A percentile compares a stretch with the other conserved stretches of the same genome.
phyloP scores from a whole-genome alignment of 2,329 filamentous ascomycete genomes.

The Fusarium robinianum region DNA sequence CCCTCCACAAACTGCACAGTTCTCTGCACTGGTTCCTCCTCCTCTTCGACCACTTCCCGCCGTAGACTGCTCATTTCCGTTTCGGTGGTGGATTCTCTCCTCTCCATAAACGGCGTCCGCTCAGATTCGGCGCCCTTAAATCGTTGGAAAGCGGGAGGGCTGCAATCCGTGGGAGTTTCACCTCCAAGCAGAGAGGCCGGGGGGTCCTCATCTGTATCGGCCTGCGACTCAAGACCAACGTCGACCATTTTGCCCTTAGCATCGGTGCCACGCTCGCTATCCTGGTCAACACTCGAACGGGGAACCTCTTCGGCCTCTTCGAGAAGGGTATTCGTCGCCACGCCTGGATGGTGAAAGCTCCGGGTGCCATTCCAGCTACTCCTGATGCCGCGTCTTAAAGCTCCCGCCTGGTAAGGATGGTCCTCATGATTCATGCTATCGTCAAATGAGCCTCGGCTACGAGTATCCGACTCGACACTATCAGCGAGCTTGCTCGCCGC shows the following conservation, averaged over 20 bases:
- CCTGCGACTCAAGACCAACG: slow-evolving; percentile 75
- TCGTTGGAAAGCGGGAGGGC: slow-evolving; percentile 65
- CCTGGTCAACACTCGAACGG: slow-evolving; percentile 40
- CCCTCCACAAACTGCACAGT: slow-evolving; percentile 61
- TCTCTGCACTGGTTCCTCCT: slow-evolving; percentile 43
- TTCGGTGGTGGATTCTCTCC: slow-evolving; percentile 50
- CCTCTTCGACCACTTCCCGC: slow-evolving; percentile 45
- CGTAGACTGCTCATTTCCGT: slow-evolving; percentile 50
- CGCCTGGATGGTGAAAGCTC: slow-evolving; percentile 42
- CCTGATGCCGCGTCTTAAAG: slow-evolving; percentile 58
- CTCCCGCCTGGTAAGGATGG: slow-evolving; percentile 51
- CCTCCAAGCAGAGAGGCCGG: slow-evolving; percentile 61
- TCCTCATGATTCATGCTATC: slow-evolving; percentile 39
- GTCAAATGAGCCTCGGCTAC: slow-evolving; percentile 46
- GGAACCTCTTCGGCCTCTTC: slow-evolving; percentile 51
- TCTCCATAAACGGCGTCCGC: slow-evolving; percentile 46
- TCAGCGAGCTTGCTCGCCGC: slow-evolving; percentile 82
- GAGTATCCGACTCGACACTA: slow-evolving; percentile 75
- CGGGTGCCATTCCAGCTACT: slow-evolving; percentile 67
- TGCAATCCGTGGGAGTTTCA: slow-evolving; percentile 56
- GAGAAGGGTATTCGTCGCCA: slow-evolving; percentile 40
- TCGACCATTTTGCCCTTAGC: slow-evolving; percentile 78
- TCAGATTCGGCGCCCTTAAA: slow-evolving; percentile 51
- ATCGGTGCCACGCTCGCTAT: slow-evolving; percentile 38
- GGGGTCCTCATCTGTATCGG: slow-evolving; percentile 60